Conservation (phyloP, 768 basidiomycete genomes). For the Mycena crocata region DNA sequence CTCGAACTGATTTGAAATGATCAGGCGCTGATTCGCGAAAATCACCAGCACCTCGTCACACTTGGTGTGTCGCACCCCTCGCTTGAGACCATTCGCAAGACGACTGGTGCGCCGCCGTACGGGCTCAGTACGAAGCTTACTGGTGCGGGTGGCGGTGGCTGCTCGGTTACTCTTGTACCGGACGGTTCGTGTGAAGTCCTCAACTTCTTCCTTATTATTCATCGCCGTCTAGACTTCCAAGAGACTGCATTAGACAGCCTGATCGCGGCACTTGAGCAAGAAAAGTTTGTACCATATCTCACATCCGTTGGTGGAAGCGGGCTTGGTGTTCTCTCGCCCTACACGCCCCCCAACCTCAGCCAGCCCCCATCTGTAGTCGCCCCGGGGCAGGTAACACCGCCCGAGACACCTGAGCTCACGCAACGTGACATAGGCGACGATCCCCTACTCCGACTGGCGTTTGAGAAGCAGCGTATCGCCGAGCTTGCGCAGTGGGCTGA, state of each 20-base stretch:
- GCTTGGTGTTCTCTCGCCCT: slow-evolving; percentile 84
- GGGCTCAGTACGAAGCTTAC: slow-evolving; percentile 92
- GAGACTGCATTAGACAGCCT: slow-evolving; percentile 68
- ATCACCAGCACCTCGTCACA: slow-evolving; percentile 85
- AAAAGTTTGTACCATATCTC: slow-evolving; percentile 85
- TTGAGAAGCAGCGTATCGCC: slow-evolving; percentile 54
- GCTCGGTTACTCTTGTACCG: slow-evolving; percentile 94
- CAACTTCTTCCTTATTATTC: not conserved
- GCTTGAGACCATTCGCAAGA: slow-evolving; percentile 84
- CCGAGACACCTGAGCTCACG: slow-evolving; percentile 55
- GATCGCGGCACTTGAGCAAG: slow-evolving; percentile 65
- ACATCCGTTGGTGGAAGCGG: slow-evolving; percentile 95
- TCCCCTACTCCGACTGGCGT: slow-evolving; percentile 52
- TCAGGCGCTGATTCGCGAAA: slow-evolving; percentile 87
- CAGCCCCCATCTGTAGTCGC: slow-evolving; percentile 34
- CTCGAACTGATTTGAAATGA: slow-evolving; percentile 30
- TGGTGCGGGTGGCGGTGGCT: slow-evolving; percentile 98
- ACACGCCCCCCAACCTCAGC: slow-evolving; percentile 54
- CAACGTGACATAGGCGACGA: slow-evolving; percentile 37
- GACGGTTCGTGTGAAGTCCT: slow-evolving; percentile 89
- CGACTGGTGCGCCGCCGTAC: slow-evolving; percentile 73
- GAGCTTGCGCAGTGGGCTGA: slow-evolving; percentile 66
- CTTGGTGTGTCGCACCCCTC: slow-evolving; percentile 93
- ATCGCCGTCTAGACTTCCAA: slow-evolving; percentile 71
- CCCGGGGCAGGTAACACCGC: slow-evolving; percentile 60